Percentiles rank a stretch among this genome's conserved stretches.
Conservation (phyloP, 2,329 filamentous ascomycete genomes). For the Hortaea werneckii region DNA sequence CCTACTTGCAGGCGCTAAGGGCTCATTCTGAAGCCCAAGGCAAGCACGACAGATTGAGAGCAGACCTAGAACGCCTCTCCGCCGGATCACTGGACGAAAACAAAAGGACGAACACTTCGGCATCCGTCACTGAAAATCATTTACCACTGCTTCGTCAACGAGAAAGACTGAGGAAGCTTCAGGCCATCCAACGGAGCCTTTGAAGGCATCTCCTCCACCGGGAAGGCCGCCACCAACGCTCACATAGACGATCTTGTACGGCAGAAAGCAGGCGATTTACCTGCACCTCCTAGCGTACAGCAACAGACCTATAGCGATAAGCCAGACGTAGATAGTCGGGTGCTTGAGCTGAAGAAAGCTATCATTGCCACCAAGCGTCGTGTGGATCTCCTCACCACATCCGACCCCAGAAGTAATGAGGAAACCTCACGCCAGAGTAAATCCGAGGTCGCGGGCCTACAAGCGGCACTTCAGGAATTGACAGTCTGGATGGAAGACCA, state of each 20-base stretch:
- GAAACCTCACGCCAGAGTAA: slow-evolving; percentile 3
- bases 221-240: slow-evolving; percentile 7
- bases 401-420: slow-evolving; percentile 4
- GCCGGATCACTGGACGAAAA: neutral
- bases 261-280: slow-evolving; percentile 18
- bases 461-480: slow-evolving; percentile 21
- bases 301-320: slow-evolving; percentile 9
- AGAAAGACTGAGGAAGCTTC: slow-evolving; percentile 20
- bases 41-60: slow-evolving; percentile 20
- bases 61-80: slow-evolving; percentile 15
- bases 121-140: slow-evolving; percentile 9
- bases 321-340: slow-evolving; percentile 14
- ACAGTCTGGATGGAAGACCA: slow-evolving; percentile 25
- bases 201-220: slow-evolving; percentile 9
- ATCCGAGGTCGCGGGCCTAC: slow-evolving; percentile 17
- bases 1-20: slow-evolving; percentile 21
- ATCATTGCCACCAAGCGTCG: slow-evolving; percentile 16
- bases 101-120: neutral
- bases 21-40: slow-evolving; percentile 20
- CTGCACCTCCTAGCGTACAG: slow-evolving; percentile 13
- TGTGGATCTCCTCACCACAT: slow-evolving; percentile 5
- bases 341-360: slow-evolving; percentile 22
- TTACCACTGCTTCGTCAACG: slow-evolving; percentile 17
- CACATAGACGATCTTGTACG: slow-evolving; percentile 18
- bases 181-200: slow-evolving; percentile 16